Evolutionary conservation across 2,329 filamentous ascomycete genomes (phyloP), one percentile per base, ranked within the genome.

Genomic region (Apiospora phragmitis): DNA sequence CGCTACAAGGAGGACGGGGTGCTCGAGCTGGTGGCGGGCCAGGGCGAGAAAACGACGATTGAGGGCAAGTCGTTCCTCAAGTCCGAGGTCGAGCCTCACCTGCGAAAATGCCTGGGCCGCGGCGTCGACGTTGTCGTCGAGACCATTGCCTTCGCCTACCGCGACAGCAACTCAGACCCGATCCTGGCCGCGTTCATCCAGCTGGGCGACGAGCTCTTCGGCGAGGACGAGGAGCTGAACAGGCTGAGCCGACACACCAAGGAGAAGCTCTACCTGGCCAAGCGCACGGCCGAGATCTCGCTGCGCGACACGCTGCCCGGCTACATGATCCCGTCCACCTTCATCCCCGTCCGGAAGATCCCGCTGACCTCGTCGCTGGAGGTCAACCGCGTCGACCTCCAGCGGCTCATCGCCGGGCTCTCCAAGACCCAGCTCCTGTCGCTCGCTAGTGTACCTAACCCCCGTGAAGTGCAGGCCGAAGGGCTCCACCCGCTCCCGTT

Each of bases 341-440:
- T 85, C 67, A 81, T 89, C 3, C 86, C 87, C 0, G 77, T 89
- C 29, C 81, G 81, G 65, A 75, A 80, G 14, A 80, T 89, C 26
- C 87, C 87, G 0, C 75, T 88, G 29, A 87, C 85, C 0, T 79
- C 82, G 0, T 85, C 85, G 0, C 80, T 88, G 68, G 86, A 89
- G 73, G 81, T 88, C 51, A 84, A 88, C 73, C 81, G 85, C 1
- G 79, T 82, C 24, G 83, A 83, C 68, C 81, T 89, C 9, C 84
- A 85, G 70, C 84, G 82, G 72, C 80, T 84, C 71, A 83, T 84
- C 38, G 74, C 81, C 0, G 80, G 81, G 0, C 71, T 87, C 12
- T 83, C 83, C 0, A 81, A 81, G 6, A 78, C 83, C 1, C 82
- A 87, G 70, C 79, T 88, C 0, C 70, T 84, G 0, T 80, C 78